A percentile compares a stretch with the other conserved stretches of the same genome.
Conservation (phyloP, 179 eudicot genomes). For the Gypsophila paniculata region DNA sequence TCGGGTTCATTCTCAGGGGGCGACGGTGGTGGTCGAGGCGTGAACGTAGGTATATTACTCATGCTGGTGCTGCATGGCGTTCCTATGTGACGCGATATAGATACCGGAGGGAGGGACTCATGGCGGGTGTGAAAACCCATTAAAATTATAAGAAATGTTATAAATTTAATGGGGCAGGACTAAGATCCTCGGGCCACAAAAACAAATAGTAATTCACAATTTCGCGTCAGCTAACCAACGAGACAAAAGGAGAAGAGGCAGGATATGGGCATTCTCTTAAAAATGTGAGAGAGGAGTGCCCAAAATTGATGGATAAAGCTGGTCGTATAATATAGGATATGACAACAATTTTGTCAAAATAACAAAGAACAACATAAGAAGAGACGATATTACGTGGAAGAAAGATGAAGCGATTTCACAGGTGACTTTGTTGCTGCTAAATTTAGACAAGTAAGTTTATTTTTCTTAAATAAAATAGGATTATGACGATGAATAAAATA, state of each 20-base stretch:
- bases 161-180: neutral
- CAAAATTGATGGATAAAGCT: neutral
- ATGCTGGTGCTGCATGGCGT: conserved; percentile 16
- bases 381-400: conserved; percentile 7
- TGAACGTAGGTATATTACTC: neutral
- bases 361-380: conserved; percentile 10
- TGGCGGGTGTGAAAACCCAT: conserved; percentile 29
- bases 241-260: conserved; percentile 26
- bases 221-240: conserved; percentile 21
- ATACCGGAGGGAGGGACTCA: conserved; percentile 23
- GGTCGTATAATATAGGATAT: conserved; percentile 26
- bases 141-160: neutral
- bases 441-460: conserved; percentile 19
- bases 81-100: conserved; percentile 15
- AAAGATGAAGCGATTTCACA: conserved; percentile 15
- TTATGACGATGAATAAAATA: conserved; percentile 13
- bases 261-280: conserved; percentile 25
- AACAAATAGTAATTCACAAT: conserved; percentile 7
- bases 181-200: neutral
- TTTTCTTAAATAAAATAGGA: neutral
- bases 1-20: conserved; percentile 20
- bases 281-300: neutral
- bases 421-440: conserved; percentile 16
- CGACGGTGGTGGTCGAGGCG: neutral
- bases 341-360: conserved; percentile 21